These are phyloP conservation scores for Aspergillus incahuasiensis DNA, from an alignment of 495 filamentous ascomycete genomes.

Conservation along the genomic window DNA sequence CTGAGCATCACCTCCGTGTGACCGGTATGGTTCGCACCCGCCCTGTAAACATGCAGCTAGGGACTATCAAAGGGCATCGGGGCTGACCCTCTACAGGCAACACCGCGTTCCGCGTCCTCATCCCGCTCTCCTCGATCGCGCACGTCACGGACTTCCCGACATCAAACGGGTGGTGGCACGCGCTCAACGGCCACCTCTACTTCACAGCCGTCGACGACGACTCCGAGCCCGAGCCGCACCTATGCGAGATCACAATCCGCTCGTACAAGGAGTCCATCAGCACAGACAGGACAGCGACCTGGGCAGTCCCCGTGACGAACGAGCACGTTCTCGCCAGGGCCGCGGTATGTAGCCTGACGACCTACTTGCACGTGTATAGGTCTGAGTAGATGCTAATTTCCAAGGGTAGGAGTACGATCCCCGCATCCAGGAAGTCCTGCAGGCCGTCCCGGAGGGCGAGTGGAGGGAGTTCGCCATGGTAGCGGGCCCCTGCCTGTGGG, in stretches of 20 bases:
- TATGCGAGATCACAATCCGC: slow-evolving; percentile 23
- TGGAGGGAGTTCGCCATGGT: slow-evolving; percentile 4
- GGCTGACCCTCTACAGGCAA: neutral
- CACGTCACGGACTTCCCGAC: slow-evolving; percentile 34
- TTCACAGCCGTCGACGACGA: slow-evolving; percentile 40
- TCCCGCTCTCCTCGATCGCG: slow-evolving; percentile 6
- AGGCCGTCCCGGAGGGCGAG: neutral
- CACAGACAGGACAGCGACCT: slow-evolving; percentile 35
- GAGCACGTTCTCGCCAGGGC: slow-evolving; percentile 10
- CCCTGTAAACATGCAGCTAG: too few species aligned
- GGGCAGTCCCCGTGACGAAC: slow-evolving; percentile 44
- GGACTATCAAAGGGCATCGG: too few species aligned
- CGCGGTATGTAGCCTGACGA: too few species aligned
- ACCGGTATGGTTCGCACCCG: neutral
- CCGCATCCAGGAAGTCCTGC: neutral
- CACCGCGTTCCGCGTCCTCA: neutral
- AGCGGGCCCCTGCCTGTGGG: slow-evolving; percentile 21
- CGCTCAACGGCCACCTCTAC: slow-evolving; percentile 39
- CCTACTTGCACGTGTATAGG: too few species aligned
- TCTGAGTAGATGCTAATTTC: neutral
- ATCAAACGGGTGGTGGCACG: slow-evolving; percentile 45
- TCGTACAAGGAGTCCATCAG: slow-evolving; percentile 20
- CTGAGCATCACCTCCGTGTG: neutral
- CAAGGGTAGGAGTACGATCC: neutral
- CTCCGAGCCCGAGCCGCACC: slow-evolving; percentile 1